These are phyloP conservation scores for Calonectria crousiana DNA, from an alignment of 2,329 filamentous ascomycete genomes.

Conservation along the genomic window DNA sequence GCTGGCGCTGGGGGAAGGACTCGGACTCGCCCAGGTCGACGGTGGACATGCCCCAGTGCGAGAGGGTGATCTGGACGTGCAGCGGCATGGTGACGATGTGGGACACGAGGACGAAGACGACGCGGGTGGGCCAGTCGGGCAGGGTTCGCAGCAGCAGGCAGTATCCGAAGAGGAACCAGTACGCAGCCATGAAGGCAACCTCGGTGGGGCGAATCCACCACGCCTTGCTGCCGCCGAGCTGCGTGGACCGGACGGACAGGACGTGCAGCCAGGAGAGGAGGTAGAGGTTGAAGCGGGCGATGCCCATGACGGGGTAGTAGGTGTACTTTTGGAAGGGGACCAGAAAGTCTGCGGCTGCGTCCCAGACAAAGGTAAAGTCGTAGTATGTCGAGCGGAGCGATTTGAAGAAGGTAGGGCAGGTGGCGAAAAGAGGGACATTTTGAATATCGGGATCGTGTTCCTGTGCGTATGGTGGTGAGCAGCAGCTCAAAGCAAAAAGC, in stretches of 20 bases:
- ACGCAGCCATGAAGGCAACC: constrained; percentile 71
- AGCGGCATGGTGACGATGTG: constrained; percentile 76
- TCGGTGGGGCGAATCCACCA: constrained; percentile 78
- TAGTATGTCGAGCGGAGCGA: constrained; percentile 75
- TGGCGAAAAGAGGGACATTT: constrained; percentile 77
- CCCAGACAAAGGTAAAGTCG: constrained; percentile 71
- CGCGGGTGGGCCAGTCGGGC: constrained; percentile 67
- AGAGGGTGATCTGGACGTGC: constrained; percentile 79
- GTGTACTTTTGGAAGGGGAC: constrained; percentile 73
- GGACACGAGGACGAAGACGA: constrained; percentile 72
- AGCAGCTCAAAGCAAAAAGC: neutral
- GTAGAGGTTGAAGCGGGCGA: constrained; percentile 81
- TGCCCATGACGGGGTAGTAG: constrained; percentile 76
- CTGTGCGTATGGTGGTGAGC: constrained; percentile 35
- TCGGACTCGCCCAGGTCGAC: constrained; percentile 73
- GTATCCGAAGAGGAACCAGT: constrained; percentile 78
- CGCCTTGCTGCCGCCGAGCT: constrained; percentile 67
- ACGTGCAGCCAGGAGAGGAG: constrained; percentile 75
- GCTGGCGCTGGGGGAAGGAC: constrained; percentile 76
- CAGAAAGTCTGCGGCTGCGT: constrained; percentile 69
- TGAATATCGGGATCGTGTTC: constrained; percentile 72
- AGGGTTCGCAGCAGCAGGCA: constrained; percentile 71
- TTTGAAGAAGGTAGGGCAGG: constrained; percentile 74
- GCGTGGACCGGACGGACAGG: constrained; percentile 65
- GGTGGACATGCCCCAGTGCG: constrained; percentile 80